Base-by-base conservation (phyloP, 805 yeast genomes). In the Ogataea pignaliae region DNA sequence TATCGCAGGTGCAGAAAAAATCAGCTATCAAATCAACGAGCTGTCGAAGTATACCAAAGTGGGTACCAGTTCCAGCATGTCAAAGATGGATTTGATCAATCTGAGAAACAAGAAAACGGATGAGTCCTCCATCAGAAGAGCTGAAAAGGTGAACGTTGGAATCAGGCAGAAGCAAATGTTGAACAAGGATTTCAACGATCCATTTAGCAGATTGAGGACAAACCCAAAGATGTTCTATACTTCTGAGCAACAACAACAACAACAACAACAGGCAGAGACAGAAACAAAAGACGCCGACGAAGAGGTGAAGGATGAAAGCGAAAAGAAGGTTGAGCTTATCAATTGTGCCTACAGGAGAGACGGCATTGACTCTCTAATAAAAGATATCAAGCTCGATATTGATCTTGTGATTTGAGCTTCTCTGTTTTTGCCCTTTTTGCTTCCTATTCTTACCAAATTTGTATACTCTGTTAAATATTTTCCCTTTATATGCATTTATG, bases 181-280 rank as follows among this genome's bases (percentile, higher is more conserved):
- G 71, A 78, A 42, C 78, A 73, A 55, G 16, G 59, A 53, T 36
- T 54, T 59, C 38, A 61, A 53, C 39, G 87, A 93, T 68, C 98
- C 99, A 17, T 93, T 93, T 65, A 79, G 85, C 53, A 81, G 98
- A 63, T 76, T 93, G 59, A 84, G 87, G 61, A 91, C 98, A 1
- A 85, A 81, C 48, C 87, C 97, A 1, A 79, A 87, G 56, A 79
- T 88, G 47, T 91, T 88, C 65, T 88, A 89, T 58, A 71, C 73
- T 45, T 76, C 77, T 43, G 53, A 46, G 4, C 76, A 73, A 47
- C 75, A 72, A 61, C 85, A 83, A 3, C 69, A 78, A 44, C 4
- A 21, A 21, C 26, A 21, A 21, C 26, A 21, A 21, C 26, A 21
- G 26, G 26, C 4, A 21, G 73, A 69, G 30, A 75, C 76, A 44